Conservation (phyloP, 2,329 filamentous ascomycete genomes). For the Scolecobasidium constrictum region DNA sequence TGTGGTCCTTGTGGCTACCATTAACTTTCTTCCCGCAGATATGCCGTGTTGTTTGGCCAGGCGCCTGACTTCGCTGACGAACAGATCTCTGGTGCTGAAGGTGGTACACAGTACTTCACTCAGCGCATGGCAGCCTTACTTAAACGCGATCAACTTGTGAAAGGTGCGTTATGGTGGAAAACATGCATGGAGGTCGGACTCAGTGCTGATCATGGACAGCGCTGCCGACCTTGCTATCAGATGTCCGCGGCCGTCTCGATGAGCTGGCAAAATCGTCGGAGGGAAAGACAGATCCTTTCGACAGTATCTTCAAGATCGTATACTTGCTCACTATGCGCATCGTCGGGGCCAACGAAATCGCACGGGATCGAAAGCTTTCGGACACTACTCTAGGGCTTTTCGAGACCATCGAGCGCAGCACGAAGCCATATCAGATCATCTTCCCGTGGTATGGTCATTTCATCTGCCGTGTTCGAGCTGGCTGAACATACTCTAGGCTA, state of each 20-base stretch:
- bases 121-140: slow-evolving; percentile 17
- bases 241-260: slow-evolving; percentile 29
- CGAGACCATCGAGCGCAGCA: slow-evolving; percentile 34
- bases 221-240: slow-evolving; percentile 26
- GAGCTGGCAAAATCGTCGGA: slow-evolving; percentile 22
- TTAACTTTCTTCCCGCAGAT: slow-evolving; percentile 11
- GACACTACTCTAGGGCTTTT: slow-evolving; percentile 34
- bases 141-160: slow-evolving; percentile 16
- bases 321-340: slow-evolving; percentile 49
- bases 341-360: slow-evolving; percentile 43
- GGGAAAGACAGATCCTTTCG: slow-evolving; percentile 41
- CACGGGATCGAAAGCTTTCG: slow-evolving; percentile 32
- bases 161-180: neutral
- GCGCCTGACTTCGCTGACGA: slow-evolving; percentile 12
- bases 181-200: too few species aligned
- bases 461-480: too few species aligned
- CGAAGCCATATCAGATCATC: slow-evolving; percentile 36
- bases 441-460: too few species aligned
- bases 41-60: slow-evolving; percentile 20
- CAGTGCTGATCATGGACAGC: too few species aligned
- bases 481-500: too few species aligned
- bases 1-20: neutral
- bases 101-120: slow-evolving; percentile 16
- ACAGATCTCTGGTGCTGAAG: slow-evolving; percentile 10
- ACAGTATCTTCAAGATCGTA: slow-evolving; percentile 41